These are phyloP conservation scores for Apophysomyces sp. DNA, from an alignment of 371 early-diverging fungal species.

Conservation along the genomic window DNA sequence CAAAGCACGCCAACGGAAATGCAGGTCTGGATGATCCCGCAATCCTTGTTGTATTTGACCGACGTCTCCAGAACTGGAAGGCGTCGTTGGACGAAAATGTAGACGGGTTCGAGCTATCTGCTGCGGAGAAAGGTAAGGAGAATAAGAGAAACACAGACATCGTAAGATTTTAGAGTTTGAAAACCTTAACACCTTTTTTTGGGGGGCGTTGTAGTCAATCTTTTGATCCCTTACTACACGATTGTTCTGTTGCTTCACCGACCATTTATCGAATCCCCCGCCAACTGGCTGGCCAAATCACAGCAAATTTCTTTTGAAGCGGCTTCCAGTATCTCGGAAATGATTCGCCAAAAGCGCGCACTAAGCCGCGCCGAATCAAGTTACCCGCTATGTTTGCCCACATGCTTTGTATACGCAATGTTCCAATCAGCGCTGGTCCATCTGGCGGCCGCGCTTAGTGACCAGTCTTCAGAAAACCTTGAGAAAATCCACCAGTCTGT, in stretches of 20 bases:
- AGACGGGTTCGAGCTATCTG: constrained; percentile 9
- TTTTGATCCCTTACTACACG: constrained; percentile 47
- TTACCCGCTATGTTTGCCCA: constrained; percentile 11
- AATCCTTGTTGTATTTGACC: constrained; percentile 28
- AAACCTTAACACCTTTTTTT: not conserved
- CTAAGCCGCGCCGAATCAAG: not conserved
- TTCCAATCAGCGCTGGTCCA: constrained; percentile 14
- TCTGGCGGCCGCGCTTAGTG: constrained; percentile 9
- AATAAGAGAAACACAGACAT: not conserved
- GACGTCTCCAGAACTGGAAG: constrained; percentile 32
- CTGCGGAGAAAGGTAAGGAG: constrained; percentile 25
- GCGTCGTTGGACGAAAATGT: constrained; percentile 9
- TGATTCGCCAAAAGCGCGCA: constrained; percentile 2
- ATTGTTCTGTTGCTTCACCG: constrained; percentile 48
- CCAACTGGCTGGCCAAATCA: constrained; percentile 3
- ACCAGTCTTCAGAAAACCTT: constrained; percentile 2
- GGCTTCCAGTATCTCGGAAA: constrained; percentile 7
- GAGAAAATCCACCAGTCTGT: constrained; percentile 7
- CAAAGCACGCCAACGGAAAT: constrained; percentile 25
- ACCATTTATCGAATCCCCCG: constrained; percentile 35
- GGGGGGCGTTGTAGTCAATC: constrained; percentile 26
- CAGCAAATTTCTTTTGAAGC: constrained; percentile 10
- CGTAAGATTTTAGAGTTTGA: not conserved
- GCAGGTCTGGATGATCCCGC: constrained; percentile 32
- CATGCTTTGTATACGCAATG: constrained; percentile 15